A percentile compares a stretch with the other conserved stretches of the same genome.
Evolutionary conservation across 495 filamentous ascomycete species (phyloP).

Genomic region (Hypoxylon fuscum): DNA sequence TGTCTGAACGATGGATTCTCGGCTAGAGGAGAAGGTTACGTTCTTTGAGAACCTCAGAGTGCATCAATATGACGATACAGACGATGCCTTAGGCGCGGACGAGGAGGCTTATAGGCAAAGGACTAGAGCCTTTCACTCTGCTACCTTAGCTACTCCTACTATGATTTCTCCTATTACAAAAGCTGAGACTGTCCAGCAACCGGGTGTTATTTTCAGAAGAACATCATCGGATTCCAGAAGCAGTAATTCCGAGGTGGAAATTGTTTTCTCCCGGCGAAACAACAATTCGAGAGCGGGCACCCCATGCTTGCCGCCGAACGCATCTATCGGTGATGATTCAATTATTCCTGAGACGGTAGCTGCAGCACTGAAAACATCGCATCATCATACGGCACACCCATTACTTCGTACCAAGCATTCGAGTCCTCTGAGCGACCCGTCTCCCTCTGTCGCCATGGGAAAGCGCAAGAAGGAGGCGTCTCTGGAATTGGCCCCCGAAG

Average conservation of each 20-base stretch:
- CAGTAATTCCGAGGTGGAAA: conserved; percentile 28
- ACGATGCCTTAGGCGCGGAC: conserved; percentile 25
- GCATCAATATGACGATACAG: conserved; percentile 16
- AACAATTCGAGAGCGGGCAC: conserved; percentile 3
- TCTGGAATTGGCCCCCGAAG: conserved; percentile 61
- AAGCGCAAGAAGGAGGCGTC: conserved; percentile 61
- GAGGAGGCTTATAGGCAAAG: conserved; percentile 36
- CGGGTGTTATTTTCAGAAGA: background rate
- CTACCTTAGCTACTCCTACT: conserved; percentile 1
- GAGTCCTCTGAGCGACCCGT: conserved; percentile 25
- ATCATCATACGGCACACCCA: conserved; percentile 31
- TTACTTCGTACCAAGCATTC: conserved; percentile 11
- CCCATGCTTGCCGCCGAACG: background rate
- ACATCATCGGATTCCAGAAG: conserved; percentile 21
- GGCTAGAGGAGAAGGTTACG: conserved; percentile 38
- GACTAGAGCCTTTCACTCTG: conserved; percentile 27
- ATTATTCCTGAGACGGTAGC: conserved; percentile 23
- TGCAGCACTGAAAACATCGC: conserved; percentile 16
- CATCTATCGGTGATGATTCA: conserved; percentile 2
- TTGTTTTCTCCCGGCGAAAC: conserved; percentile 25
- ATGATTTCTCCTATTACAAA: background rate
- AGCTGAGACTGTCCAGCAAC: background rate
- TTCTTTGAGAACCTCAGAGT: conserved; percentile 40
- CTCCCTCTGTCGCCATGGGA: conserved; percentile 37
- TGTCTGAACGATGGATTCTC: conserved; percentile 28